These are phyloP conservation scores for Coprinellus micaceus DNA, from an alignment of 768 basidiomycete genomes.

Conservation along the genomic window DNA sequence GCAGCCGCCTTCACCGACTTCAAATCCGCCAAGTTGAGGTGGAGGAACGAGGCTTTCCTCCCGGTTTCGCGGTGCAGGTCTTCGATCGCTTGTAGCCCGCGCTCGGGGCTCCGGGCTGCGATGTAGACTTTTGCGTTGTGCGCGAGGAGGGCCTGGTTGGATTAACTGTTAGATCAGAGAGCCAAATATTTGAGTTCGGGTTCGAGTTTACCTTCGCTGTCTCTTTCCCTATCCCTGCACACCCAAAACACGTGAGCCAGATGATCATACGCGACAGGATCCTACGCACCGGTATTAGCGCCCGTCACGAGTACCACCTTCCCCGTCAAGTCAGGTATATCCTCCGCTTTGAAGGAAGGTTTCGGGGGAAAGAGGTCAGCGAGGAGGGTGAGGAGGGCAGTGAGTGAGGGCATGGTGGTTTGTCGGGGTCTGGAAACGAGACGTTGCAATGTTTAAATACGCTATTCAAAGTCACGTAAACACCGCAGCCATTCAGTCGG, in stretches of 20 bases:
- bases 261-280: too few relatives aligned
- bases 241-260: too few relatives aligned
- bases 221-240: slow-evolving; percentile 52
- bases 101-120: slow-evolving; percentile 35
- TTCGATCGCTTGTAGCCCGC: slow-evolving; percentile 37
- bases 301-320: slow-evolving; percentile 48
- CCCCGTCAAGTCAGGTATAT: slow-evolving; percentile 43
- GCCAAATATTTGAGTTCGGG: too few relatives aligned
- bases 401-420: too few relatives aligned
- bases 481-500: too few relatives aligned
- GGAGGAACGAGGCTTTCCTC: slow-evolving; percentile 37
- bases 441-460: too few relatives aligned
- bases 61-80: slow-evolving; percentile 40
- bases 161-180: neutral
- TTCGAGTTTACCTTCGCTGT: slow-evolving; percentile 37
- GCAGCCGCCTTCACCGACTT: slow-evolving; percentile 37
- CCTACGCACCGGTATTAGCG: slow-evolving; percentile 40
- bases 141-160: slow-evolving; percentile 33
- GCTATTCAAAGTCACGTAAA: too few relatives aligned
- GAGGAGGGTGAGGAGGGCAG: too few relatives aligned
- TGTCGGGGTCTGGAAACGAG: too few relatives aligned
- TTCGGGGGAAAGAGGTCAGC: slow-evolving; percentile 23
- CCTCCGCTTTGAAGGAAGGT: slow-evolving; percentile 25
- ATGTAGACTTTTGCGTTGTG: slow-evolving; percentile 53
- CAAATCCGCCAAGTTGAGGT: slow-evolving; percentile 45